These are phyloP conservation scores for Cyberlindnera americana DNA, from an alignment of 805 yeast genomes.

Conservation along the genomic window DNA sequence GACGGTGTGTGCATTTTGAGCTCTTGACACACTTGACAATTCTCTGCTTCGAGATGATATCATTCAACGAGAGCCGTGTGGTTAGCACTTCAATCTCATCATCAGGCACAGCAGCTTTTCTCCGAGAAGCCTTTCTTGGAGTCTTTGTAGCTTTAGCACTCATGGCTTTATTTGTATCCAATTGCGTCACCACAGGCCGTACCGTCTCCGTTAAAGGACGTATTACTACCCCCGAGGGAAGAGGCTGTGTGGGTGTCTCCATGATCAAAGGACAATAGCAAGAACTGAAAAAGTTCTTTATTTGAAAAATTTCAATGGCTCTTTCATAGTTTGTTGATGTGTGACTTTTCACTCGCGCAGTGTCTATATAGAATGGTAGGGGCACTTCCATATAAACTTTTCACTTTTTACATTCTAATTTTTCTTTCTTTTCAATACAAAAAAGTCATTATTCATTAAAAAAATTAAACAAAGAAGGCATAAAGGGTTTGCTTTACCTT, in stretches of 20 bases:
- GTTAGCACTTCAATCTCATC: constrained; percentile 17
- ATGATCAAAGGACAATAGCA: neutral
- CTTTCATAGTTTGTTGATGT: no score
- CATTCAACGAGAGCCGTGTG: constrained; percentile 13
- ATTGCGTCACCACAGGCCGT: neutral
- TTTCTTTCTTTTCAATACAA: no score
- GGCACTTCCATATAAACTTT: no score
- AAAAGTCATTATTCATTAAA: neutral
- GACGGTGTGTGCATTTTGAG: constrained; percentile 13
- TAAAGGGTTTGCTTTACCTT: constrained; percentile 27
- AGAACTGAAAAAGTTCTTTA: no score
- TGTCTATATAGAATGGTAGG: no score
- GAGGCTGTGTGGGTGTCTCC: neutral
- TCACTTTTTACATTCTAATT: no score
- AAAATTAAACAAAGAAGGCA: constrained; percentile 14
- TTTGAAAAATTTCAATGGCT: no score
- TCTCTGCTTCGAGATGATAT: constrained; percentile 17
- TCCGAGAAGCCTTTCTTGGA: no score
- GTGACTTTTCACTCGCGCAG: no score
- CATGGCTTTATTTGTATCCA: neutral
- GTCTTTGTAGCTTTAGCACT: no score
- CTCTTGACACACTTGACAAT: constrained; percentile 16
- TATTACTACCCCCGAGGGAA: constrained; percentile 6
- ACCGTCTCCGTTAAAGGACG: neutral
- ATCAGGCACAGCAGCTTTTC: no score